These are phyloP conservation scores for Helicocarpus griseus DNA, from an alignment of 2,329 filamentous ascomycete species.

Conservation along the genomic window DNA sequence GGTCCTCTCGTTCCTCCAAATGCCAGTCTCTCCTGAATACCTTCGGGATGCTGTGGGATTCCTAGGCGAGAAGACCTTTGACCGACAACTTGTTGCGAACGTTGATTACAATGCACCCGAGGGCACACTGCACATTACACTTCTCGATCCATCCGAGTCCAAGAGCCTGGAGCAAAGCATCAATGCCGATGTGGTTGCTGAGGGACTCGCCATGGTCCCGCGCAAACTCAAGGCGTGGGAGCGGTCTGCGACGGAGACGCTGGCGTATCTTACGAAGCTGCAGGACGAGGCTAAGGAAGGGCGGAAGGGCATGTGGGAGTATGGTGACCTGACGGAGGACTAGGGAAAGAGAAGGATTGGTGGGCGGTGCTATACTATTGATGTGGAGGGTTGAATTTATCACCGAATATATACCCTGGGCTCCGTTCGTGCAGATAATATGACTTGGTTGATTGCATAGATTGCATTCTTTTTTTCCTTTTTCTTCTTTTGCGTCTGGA, in stretches of 20 bases:
- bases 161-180: slow-evolving; percentile 64
- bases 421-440: too few relatives aligned
- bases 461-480: not conserved
- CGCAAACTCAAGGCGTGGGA: slow-evolving; percentile 90
- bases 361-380: not conserved
- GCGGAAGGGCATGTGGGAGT: slow-evolving; percentile 91
- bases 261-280: slow-evolving; percentile 62
- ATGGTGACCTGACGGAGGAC: slow-evolving; percentile 90
- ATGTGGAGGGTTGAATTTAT: not conserved
- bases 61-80: slow-evolving; percentile 64
- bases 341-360: slow-evolving; percentile 29
- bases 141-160: slow-evolving; percentile 65
- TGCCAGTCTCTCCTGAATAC: slow-evolving; percentile 75
- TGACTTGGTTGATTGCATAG: not conserved
- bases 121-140: slow-evolving; percentile 71
- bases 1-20: slow-evolving; percentile 76
- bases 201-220: slow-evolving; percentile 83
- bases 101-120: slow-evolving; percentile 81
- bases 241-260: slow-evolving; percentile 59
- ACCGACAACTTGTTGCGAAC: slow-evolving; percentile 73
- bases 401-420: not conserved
- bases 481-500: not conserved
- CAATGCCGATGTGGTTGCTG: slow-evolving; percentile 76
- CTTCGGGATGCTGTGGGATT: slow-evolving; percentile 68
- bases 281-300: slow-evolving; percentile 71